Percentiles rank a stretch among this genome's conserved stretches.
These are phyloP conservation scores for Penicillium decumbens DNA, from an alignment of 2,329 filamentous ascomycete species.

Conservation along the genomic window DNA sequence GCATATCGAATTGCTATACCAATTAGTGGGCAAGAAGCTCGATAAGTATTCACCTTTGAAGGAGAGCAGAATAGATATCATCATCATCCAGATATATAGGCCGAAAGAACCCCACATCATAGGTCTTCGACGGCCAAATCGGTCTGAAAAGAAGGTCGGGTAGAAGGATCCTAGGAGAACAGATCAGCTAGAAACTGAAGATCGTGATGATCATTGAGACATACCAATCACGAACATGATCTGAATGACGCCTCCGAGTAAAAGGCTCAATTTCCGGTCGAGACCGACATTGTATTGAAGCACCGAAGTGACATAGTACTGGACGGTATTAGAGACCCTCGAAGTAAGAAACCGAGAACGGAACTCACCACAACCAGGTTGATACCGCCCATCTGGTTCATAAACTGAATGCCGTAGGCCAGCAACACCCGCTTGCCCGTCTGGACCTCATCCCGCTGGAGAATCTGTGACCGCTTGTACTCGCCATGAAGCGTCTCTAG, in stretches of 20 bases:
- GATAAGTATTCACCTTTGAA: constrained; percentile 30
- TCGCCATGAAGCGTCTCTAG: constrained; percentile 34
- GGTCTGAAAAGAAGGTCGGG: constrained; percentile 46
- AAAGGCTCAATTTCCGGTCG: constrained; percentile 40
- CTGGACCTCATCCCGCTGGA: constrained; percentile 43
- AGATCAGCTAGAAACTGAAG: background rate
- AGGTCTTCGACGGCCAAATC: constrained; percentile 36
- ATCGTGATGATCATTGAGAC: background rate
- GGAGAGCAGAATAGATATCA: constrained; percentile 41
- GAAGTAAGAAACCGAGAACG: background rate
- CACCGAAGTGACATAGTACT: constrained; percentile 33
- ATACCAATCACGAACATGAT: constrained; percentile 30
- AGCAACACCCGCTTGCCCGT: constrained; percentile 46
- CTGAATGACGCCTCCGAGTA: constrained; percentile 45
- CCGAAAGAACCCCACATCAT: constrained; percentile 38
- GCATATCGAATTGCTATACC: background rate
- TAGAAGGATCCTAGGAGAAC: constrained; percentile 34
- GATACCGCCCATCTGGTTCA: constrained; percentile 50
- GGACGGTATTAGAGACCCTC: constrained; percentile 3
- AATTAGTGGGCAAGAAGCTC: background rate
- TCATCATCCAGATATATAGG: constrained; percentile 40
- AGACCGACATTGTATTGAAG: constrained; percentile 47
- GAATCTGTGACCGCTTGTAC: constrained; percentile 40
- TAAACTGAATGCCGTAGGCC: constrained; percentile 47
- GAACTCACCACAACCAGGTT: constrained; percentile 44